Evolutionary conservation across 441 rosid genomes (phyloP).

Genomic region (Theobroma grandiflorum): DNA sequence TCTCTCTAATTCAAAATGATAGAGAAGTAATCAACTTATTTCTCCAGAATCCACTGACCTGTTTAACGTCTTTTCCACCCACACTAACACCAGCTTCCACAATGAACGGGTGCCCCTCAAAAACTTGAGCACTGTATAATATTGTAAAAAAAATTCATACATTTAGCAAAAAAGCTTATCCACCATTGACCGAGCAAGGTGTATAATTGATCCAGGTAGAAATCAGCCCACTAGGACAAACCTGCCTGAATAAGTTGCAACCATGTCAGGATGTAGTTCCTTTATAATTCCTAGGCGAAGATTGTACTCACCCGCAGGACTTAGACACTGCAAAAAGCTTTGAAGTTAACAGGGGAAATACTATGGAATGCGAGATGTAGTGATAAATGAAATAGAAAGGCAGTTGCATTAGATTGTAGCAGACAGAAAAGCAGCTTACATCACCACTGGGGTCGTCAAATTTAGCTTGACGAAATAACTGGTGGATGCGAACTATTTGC

Average conservation of each 20-base stretch:
- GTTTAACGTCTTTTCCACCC: constrained; percentile 97
- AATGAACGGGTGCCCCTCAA: constrained; percentile 97
- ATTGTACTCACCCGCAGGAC: constrained; percentile 99
- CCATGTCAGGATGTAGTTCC: constrained; percentile 99
- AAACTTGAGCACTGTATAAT: constrained; percentile 91
- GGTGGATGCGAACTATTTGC: constrained; percentile 98
- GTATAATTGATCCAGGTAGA: background rate
- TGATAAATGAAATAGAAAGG: background rate
- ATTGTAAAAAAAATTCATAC: constrained; percentile 33
- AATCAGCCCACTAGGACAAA: constrained; percentile 44
- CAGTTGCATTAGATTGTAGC: background rate
- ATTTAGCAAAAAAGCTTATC: background rate
- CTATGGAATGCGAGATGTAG: background rate
- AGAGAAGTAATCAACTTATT: background rate
- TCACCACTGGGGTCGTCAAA: constrained; percentile 97
- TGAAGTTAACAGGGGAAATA: background rate
- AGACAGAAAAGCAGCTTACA: constrained; percentile 55
- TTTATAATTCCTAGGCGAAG: constrained; percentile 98
- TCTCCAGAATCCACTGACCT: constrained; percentile 49
- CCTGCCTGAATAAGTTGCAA: constrained; percentile 98
- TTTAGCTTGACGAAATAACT: constrained; percentile 98
- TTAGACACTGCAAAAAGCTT: constrained; percentile 74
- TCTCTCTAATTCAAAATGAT: background rate
- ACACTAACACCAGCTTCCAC: constrained; percentile 99
- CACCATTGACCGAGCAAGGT: background rate